Base-by-base conservation (phyloP, 1,139 yeast species). In the Meyerozyma athensensis region DNA sequence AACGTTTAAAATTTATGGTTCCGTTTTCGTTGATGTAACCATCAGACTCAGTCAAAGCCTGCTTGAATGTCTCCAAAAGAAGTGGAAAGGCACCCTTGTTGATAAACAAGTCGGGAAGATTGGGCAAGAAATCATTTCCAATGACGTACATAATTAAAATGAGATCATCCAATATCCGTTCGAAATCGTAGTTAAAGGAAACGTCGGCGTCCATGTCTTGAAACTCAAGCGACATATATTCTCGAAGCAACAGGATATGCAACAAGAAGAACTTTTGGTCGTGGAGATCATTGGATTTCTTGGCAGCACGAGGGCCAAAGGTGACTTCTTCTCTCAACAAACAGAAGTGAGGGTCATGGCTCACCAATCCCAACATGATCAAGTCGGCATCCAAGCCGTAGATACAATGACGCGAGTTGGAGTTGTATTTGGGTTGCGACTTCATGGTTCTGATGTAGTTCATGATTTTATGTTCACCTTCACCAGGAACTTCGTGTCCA, bases 401-500 rank as follows among this genome's bases (percentile, higher is more conserved):
- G 41, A 94, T 86, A 68, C 97, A 92, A 57, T 94, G 99, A 54
- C 92, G 79, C 16, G 92, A 79, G 56, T 92, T 87, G 35, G 95
- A 85, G 56, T 90, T 77, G 53, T 87, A 86, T 36, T 73, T 74
- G 1, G 81, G 77, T 48, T 81, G 86, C 10, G 86, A 74, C 49
- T 95, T 80, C 61, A 83, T 83, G 34, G 81, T 72, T 60, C 98
- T 77, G 46, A 94, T 87, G 54, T 81, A 94, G 52, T 86, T 87
- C 98, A 92, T 92, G 50, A 92, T 87, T 59, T 92, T 92, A 65
- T 92, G 98, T 65, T 94, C 98, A 58, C 99, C 99, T 72, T 94
- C 98, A 46, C 99, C 99, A 3, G 99, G 99, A n/a, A 89, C 97
- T 48, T 92, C 92, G 47, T 95, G 97, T 38, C 96, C 99, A 40